phyloP scores from a whole-genome alignment of 164 flowering plant genomes.

The Protea cynaroides region DNA sequence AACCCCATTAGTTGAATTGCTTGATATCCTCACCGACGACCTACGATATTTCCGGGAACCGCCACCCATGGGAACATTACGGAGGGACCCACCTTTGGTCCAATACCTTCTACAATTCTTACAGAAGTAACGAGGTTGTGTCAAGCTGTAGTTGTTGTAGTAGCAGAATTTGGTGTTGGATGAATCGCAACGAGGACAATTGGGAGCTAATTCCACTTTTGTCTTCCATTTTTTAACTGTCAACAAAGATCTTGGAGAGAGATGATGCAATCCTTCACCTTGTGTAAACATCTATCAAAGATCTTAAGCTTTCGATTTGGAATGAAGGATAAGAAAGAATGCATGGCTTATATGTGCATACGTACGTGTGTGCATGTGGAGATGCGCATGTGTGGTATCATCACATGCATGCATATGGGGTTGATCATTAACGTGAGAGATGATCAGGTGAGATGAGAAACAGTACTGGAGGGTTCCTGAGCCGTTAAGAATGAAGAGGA shows the following conservation, averaged over 20 bases:
- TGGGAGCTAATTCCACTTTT: slow-evolving; percentile 39
- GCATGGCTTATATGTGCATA: not conserved
- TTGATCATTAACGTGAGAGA: slow-evolving; percentile 1
- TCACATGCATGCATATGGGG: no score
- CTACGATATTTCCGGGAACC: slow-evolving; percentile 51
- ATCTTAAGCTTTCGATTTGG: no score
- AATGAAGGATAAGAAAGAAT: not conserved
- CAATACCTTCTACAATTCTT: slow-evolving; percentile 60
- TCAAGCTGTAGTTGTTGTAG: slow-evolving; percentile 65
- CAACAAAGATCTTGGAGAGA: slow-evolving; percentile 11
- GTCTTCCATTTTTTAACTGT: slow-evolving; percentile 47
- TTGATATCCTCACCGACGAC: slow-evolving; percentile 20
- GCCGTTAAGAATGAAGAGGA: slow-evolving; percentile 18
- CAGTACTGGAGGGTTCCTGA: slow-evolving; percentile 12
- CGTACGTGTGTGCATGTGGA: not conserved
- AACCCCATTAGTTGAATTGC: not conserved
- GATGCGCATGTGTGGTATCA: not conserved
- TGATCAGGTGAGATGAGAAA: no score
- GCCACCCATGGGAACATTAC: slow-evolving; percentile 60
- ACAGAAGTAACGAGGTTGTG: slow-evolving; percentile 66
- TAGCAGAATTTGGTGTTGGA: slow-evolving; percentile 60
- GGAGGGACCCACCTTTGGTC: slow-evolving; percentile 62
- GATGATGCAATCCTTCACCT: slow-evolving; percentile 2
- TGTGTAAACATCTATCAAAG: slow-evolving; percentile 7
- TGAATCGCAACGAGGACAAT: slow-evolving; percentile 56